Evolutionary conservation across 2,329 filamentous ascomycete species (phyloP).

Genomic region (Shiraia bambusicola): DNA sequence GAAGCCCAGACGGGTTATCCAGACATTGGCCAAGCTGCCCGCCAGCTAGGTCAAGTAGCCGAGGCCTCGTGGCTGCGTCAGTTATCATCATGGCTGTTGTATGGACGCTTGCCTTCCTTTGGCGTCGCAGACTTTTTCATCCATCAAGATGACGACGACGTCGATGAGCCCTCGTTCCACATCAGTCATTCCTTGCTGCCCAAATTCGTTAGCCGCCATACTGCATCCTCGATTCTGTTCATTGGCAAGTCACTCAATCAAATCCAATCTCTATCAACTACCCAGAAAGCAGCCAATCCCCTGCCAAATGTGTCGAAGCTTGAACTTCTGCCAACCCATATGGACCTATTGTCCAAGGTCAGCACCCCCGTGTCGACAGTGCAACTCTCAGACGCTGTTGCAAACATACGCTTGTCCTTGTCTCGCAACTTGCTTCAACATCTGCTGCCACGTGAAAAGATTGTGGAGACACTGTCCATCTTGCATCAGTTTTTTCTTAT

Average conservation of each 20-base stretch:
- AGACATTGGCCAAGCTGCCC: conserved; percentile 77
- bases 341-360: conserved; percentile 67
- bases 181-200: conserved; percentile 62
- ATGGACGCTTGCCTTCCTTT: conserved; percentile 77
- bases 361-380: conserved; percentile 72
- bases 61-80: conserved; percentile 92
- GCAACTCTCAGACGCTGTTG: conserved; percentile 70
- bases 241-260: conserved; percentile 88
- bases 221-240: conserved; percentile 83
- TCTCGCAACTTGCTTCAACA: conserved; percentile 83
- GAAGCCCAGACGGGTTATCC: conserved; percentile 85
- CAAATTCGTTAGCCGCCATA: conserved; percentile 72
- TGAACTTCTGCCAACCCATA: conserved; percentile 66
- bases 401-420: conserved; percentile 74
- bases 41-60: conserved; percentile 71
- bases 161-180: conserved; percentile 32
- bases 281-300: conserved; percentile 29
- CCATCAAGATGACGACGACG: conserved; percentile 39
- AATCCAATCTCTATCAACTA: conserved; percentile 56
- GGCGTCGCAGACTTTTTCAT: conserved; percentile 89
- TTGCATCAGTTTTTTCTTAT: conserved; percentile 86
- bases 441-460: conserved; percentile 73
- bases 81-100: conserved; percentile 85
- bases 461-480: conserved; percentile 74
- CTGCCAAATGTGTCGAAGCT: conserved; percentile 49